phyloP scores from a whole-genome alignment of 192 early-diverging fungal genomes.

The Oehlia diaphana region DNA sequence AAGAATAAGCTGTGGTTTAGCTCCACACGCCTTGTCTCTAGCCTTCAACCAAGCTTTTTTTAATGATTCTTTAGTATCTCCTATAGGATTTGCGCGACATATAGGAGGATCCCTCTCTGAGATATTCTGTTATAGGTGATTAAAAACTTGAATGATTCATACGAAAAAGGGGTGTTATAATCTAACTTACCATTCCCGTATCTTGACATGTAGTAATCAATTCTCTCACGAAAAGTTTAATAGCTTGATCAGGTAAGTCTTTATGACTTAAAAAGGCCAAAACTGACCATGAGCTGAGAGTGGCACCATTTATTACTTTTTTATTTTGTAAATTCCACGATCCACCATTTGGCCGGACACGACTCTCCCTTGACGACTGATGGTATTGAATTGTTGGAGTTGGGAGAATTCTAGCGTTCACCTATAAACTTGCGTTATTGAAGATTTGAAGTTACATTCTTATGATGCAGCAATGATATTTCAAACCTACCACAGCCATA shows the following conservation, averaged over 20 bases:
- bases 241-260: too few relatives aligned
- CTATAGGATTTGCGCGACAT: too few relatives aligned
- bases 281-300: slow-evolving; percentile 77
- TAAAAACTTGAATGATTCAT: too few relatives aligned
- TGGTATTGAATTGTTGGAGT: slow-evolving; percentile 75
- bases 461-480: not conserved
- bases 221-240: too few relatives aligned
- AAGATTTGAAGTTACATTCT: slow-evolving; percentile 7
- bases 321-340: slow-evolving; percentile 87
- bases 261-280: slow-evolving; percentile 54
- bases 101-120: too few relatives aligned
- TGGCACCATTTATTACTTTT: slow-evolving; percentile 71
- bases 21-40: not conserved
- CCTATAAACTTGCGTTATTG: not conserved
- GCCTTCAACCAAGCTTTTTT: slow-evolving; percentile 29
- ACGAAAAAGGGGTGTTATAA: too few relatives aligned
- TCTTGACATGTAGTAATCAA: too few relatives aligned
- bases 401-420: slow-evolving; percentile 69
- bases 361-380: slow-evolving; percentile 40
- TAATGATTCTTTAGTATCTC: too few relatives aligned
- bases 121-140: too few relatives aligned
- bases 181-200: too few relatives aligned
- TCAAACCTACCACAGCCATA: slow-evolving; percentile 56
- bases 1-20: slow-evolving; percentile 74
- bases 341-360: slow-evolving; percentile 61